These are phyloP conservation scores for Boechera retrofracta DNA, from an alignment of 345 rosid species.

Conservation along the genomic window DNA sequence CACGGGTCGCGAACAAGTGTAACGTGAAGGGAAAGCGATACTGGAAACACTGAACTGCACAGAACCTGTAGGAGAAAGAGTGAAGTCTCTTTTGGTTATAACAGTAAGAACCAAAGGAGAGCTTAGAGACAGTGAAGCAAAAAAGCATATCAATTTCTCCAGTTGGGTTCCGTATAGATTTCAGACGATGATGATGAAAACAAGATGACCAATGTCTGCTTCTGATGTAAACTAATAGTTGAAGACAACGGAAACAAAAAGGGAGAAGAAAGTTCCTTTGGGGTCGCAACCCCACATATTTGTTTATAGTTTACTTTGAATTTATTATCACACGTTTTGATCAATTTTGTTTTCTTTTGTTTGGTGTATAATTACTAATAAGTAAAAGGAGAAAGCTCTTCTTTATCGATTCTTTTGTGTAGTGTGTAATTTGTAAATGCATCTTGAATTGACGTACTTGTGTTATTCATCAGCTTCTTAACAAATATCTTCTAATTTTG, in stretches of 20 bases:
- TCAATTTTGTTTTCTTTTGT: neutral
- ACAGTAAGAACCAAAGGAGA: slow-evolving; percentile 4
- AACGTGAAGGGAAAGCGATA: slow-evolving; percentile 13
- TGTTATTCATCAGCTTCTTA: neutral
- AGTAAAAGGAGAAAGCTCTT: neutral
- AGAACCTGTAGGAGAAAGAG: slow-evolving; percentile 42
- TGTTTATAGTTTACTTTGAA: slow-evolving; percentile 17
- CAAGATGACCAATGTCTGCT: slow-evolving; percentile 20
- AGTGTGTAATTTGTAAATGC: slow-evolving; percentile 33
- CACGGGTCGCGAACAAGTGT: slow-evolving; percentile 56
- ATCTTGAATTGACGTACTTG: slow-evolving; percentile 15
- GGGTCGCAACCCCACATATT: slow-evolving; percentile 1
- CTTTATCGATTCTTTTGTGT: slow-evolving; percentile 7
- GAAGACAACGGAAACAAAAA: slow-evolving; percentile 25
- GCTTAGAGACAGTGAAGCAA: slow-evolving; percentile 35
- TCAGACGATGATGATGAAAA: slow-evolving; percentile 34
- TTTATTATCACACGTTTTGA: slow-evolving; percentile 9
- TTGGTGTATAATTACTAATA: slow-evolving; percentile 3
- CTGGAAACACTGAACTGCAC: slow-evolving; percentile 24
- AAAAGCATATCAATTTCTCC: slow-evolving; percentile 7
- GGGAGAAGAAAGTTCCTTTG: slow-evolving; percentile 18
- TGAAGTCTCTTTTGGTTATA: slow-evolving; percentile 23
- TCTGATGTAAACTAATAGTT: slow-evolving; percentile 37
- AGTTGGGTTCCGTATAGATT: slow-evolving; percentile 37
- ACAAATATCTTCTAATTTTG: neutral